Conservation (phyloP, 306 rosid species). For the Biancaea sappan region DNA sequence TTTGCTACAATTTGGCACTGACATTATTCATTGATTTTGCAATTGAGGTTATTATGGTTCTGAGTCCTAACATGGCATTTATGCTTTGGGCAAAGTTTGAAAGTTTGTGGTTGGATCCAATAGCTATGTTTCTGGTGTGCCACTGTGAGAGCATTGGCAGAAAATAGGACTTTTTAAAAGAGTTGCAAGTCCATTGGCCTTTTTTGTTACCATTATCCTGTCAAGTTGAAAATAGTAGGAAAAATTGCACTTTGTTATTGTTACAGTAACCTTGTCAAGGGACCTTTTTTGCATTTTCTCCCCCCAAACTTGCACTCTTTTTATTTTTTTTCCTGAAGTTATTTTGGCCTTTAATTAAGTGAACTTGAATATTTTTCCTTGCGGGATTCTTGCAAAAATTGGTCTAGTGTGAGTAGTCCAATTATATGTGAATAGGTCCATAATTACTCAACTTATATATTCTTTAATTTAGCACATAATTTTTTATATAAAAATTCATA, state of each 20-base stretch:
- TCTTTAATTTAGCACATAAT: no score
- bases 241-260: no score
- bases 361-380: conserved; percentile 23
- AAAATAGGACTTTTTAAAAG: not conserved
- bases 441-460: no score
- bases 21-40: not conserved
- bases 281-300: no score
- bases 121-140: conserved; percentile 1
- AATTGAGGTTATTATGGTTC: no score
- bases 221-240: not conserved
- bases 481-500: no score
- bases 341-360: not conserved
- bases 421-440: no score
- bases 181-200: not conserved
- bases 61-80: not conserved
- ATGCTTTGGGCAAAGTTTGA: not conserved
- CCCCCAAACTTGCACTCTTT: no score
- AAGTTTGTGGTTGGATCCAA: not conserved
- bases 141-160: not conserved
- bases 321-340: no score
- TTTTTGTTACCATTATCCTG: not conserved
- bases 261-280: no score
- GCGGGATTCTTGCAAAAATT: conserved; percentile 85
- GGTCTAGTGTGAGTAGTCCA: conserved; percentile 89
- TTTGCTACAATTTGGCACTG: not conserved